These are phyloP conservation scores for Penicillium hordei DNA, from an alignment of 2,329 filamentous ascomycete genomes.

Conservation along the genomic window DNA sequence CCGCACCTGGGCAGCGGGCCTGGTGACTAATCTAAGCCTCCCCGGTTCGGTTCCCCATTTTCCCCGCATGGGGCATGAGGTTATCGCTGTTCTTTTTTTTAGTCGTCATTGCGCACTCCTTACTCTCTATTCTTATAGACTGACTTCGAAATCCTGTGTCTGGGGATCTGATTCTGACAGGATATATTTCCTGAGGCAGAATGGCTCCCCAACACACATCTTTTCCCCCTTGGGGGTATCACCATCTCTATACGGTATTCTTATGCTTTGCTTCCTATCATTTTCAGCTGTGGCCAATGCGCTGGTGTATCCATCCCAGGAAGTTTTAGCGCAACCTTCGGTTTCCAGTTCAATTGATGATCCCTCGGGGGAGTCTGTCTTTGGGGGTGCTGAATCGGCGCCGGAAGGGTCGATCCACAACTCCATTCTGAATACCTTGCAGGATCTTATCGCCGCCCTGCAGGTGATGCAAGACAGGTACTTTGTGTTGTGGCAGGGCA, in stretches of 20 bases:
- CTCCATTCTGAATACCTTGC: constrained; percentile 31
- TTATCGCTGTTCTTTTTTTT: constrained; percentile 1
- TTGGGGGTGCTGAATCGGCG: constrained; percentile 6
- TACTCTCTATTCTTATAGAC: constrained; percentile 18
- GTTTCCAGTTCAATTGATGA: constrained; percentile 2
- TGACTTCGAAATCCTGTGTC: constrained; percentile 2
- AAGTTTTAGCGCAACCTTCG: constrained; percentile 13
- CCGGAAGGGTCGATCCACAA: constrained; percentile 14
- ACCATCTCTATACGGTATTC: constrained; percentile 20
- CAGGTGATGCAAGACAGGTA: constrained; percentile 74
- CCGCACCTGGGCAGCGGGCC: not conserved
- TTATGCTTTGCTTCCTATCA: constrained; percentile 26
- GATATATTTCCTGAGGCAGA: constrained; percentile 9
- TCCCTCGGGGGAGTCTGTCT: constrained; percentile 9
- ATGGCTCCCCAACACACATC: constrained; percentile 18
- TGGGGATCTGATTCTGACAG: constrained; percentile 8
- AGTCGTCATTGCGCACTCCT: not conserved
- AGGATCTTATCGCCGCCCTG: constrained; percentile 61
- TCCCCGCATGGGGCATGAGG: constrained; percentile 12
- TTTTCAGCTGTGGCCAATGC: constrained; percentile 26
- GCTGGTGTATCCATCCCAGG: constrained; percentile 33
- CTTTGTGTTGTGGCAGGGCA: constrained; percentile 74
- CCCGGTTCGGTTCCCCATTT: not conserved
- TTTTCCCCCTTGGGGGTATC: constrained; percentile 12
- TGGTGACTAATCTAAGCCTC: constrained; percentile 8